Percentiles rank a stretch among this genome's conserved stretches.
Evolutionary conservation across 176 grass and related monocot genomes (phyloP).

Genomic region (Luzula sylvatica): DNA sequence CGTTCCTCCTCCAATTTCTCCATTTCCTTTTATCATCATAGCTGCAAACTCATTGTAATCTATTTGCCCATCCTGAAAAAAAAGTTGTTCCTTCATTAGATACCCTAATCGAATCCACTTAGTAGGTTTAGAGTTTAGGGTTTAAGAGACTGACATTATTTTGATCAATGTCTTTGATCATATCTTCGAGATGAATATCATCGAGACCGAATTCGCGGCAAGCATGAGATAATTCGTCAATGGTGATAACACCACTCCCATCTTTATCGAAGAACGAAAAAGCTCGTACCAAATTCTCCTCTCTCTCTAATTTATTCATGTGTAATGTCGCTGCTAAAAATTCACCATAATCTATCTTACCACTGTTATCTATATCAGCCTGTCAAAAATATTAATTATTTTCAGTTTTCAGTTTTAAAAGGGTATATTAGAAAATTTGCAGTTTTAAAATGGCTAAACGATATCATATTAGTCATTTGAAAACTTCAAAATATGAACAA

Average conservation of each 20-base stretch:
- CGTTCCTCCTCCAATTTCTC: slow-evolving; percentile 56
- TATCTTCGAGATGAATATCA: slow-evolving; percentile 87
- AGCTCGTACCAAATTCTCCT: slow-evolving; percentile 67
- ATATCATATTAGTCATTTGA: too few species aligned
- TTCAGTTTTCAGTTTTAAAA: too few species aligned
- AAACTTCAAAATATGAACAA: too few species aligned
- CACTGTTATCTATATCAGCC: slow-evolving; percentile 83
- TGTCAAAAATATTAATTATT: too few species aligned
- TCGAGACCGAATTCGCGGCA: slow-evolving; percentile 65
- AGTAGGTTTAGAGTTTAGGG: too few species aligned
- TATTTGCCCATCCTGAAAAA: slow-evolving; percentile 89
- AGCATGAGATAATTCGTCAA: slow-evolving; percentile 75
- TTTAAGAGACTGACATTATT: slow-evolving; percentile 55
- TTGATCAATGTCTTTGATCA: slow-evolving; percentile 88
- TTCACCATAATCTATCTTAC: slow-evolving; percentile 87
- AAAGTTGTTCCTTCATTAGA: neutral
- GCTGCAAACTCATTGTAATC: slow-evolving; percentile 80
- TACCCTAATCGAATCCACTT: too few species aligned
- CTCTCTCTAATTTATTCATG: slow-evolving; percentile 93
- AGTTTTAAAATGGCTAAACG: too few species aligned
- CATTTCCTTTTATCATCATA: slow-evolving; percentile 95
- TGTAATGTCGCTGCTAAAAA: slow-evolving; percentile 86
- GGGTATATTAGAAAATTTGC: neutral
- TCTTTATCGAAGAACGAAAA: slow-evolving; percentile 89
- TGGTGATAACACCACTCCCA: slow-evolving; percentile 82